Evolutionary conservation across 768 basidiomycete species (phyloP), one percentile per base, ranked within the genome.

Genomic region (Cystobasidium tubakii): DNA sequence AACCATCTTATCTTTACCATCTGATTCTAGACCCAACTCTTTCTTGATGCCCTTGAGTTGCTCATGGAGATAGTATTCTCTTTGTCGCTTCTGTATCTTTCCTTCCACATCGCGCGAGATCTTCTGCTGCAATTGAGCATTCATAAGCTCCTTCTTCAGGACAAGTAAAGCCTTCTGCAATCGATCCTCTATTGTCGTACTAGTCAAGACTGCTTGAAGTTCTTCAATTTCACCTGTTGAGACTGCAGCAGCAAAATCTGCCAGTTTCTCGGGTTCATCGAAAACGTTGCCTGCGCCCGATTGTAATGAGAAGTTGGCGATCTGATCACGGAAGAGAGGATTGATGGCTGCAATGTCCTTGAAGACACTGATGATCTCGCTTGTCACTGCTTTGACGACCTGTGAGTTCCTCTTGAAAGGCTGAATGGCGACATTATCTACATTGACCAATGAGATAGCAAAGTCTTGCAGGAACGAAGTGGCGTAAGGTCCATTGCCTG

Each of bases 311-410:
- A 96, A 96, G 81, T 92, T 92, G 75, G 93, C 92, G 77, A 97
- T 95, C 80, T 97, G 94, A 83, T 97, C 95, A 53, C 94, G 90
- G 88, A 98, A 97, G 76, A 97, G 87, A 1, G 93, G 93, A 81
- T 96, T 95, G 53, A 97, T 86, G 81, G 94, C 91, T 0, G 94
- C 94, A 74, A 98, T 96, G 80, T 97, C 94, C 84, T 98, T 98
- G 87, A 98, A 97, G 44, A 94, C 92, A 55, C 90, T 89, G 76
- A 98, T 90, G 74, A 98, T 92, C 82, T 98, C 95, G 53, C 89
- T 89, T 87, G 92, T 94, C 82, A 96, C 90, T 2, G 95, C 95
- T 31, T 92, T 90, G 77, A 95, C 89, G 81, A 94, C 90, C 81
- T 96, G 93, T 27, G 79, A 80, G 82, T 93, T 89, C 81, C 93